A percentile compares a stretch with the other conserved stretches of the same genome.
Conservation (phyloP, 1,284 basidiomycete species). For the Austropuccinia psidii region DNA sequence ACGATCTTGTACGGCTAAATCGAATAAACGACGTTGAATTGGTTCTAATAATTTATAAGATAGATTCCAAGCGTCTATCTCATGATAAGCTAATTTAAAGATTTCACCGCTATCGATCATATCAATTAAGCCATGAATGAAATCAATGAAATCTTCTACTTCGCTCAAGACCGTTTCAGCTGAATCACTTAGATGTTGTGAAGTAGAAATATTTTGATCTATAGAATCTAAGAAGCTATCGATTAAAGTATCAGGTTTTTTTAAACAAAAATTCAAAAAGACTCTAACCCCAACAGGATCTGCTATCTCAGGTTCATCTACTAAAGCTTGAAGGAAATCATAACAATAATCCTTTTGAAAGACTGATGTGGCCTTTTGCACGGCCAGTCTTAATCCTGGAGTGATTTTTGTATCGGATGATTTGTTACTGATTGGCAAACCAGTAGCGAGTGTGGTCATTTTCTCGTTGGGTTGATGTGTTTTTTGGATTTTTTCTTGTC, state of each 20-base stretch:
- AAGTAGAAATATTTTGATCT: slow-evolving; percentile 1
- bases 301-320: slow-evolving; percentile 22
- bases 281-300: slow-evolving; percentile 16
- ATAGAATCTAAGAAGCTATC: slow-evolving; percentile 16
- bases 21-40: slow-evolving; percentile 15
- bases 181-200: background rate
- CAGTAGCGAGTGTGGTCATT: slow-evolving; percentile 22
- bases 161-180: slow-evolving; percentile 18
- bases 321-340: slow-evolving; percentile 22
- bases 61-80: slow-evolving; percentile 26
- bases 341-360: slow-evolving; percentile 33
- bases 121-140: slow-evolving; percentile 16
- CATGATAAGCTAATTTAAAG: slow-evolving; percentile 23
- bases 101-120: slow-evolving; percentile 24
- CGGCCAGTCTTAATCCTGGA: slow-evolving; percentile 2
- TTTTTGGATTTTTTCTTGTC: too few species aligned
- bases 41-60: slow-evolving; percentile 13
- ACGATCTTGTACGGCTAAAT: slow-evolving; percentile 13
- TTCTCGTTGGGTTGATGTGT: too few species aligned
- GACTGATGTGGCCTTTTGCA: slow-evolving; percentile 20
- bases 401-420: slow-evolving; percentile 7
- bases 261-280: slow-evolving; percentile 27
- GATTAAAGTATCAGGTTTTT: slow-evolving; percentile 20
- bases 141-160: slow-evolving; percentile 22
- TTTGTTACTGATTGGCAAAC: slow-evolving; percentile 8